A percentile compares a stretch with the other conserved stretches of the same genome.
Evolutionary conservation across 768 basidiomycete genomes (phyloP).

Genomic region (Exidia glandulosa): DNA sequence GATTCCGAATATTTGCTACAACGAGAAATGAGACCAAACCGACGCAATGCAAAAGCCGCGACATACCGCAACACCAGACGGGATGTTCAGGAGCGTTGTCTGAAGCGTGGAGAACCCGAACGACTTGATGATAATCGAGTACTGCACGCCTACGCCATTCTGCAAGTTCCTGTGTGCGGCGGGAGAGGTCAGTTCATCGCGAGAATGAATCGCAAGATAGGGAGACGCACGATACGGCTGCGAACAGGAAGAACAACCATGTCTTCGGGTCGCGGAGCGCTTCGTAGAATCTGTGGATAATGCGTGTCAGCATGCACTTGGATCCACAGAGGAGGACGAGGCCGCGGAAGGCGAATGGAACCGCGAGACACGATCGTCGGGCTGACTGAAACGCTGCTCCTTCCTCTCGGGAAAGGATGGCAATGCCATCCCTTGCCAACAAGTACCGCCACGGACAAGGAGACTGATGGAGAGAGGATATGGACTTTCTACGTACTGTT

Average conservation of each 20-base stretch:
- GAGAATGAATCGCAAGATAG: neutral
- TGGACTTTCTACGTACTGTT: constrained; percentile 10
- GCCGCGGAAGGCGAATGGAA: no score
- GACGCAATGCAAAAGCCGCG: neutral
- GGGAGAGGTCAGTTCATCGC: neutral
- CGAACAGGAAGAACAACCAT: constrained; percentile 11
- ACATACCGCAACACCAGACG: constrained; percentile 6
- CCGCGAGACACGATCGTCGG: no score
- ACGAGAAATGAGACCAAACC: neutral
- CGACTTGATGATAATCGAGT: constrained; percentile 10
- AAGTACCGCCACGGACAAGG: no score
- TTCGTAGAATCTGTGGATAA: constrained; percentile 6
- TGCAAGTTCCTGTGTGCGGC: constrained; percentile 7
- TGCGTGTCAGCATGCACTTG: neutral
- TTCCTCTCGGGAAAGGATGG: no score
- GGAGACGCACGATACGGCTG: constrained; percentile 7
- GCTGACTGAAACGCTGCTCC: no score
- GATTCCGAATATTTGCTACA: constrained; percentile 8
- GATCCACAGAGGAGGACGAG: no score
- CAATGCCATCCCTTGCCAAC: no score
- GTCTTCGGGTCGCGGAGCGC: constrained; percentile 11
- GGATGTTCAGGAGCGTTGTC: constrained; percentile 12
- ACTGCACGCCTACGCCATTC: constrained; percentile 12
- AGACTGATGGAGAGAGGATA: no score
- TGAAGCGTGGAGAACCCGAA: constrained; percentile 11